Conservation (phyloP, 495 filamentous ascomycete species). For the Aspergillus baeticus region DNA sequence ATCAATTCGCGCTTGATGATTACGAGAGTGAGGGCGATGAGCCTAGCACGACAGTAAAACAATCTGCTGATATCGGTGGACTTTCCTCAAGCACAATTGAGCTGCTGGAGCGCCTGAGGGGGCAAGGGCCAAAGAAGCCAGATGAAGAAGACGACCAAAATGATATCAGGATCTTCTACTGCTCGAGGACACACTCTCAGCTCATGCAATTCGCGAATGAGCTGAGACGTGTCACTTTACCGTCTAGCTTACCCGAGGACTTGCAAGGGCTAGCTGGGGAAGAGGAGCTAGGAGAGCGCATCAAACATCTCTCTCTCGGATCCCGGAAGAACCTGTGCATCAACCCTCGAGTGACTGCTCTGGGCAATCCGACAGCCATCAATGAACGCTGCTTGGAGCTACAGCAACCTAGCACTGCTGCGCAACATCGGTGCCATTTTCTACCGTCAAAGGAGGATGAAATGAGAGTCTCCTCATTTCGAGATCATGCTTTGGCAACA, state of each 20-base stretch:
- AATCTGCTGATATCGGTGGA: conserved; percentile 26
- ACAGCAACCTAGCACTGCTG: conserved; percentile 69
- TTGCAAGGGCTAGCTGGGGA: conserved; percentile 25
- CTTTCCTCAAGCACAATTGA: conserved; percentile 45
- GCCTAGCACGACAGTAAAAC: conserved; percentile 17
- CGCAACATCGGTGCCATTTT: conserved; percentile 71
- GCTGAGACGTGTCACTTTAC: conserved; percentile 76
- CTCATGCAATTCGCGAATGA: conserved; percentile 92
- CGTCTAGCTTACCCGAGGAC: conserved; percentile 52
- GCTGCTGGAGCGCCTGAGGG: conserved; percentile 39
- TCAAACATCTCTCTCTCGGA: conserved; percentile 86
- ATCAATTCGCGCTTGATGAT: conserved; percentile 73
- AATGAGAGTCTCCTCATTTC: conserved; percentile 69
- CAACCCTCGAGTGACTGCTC: conserved; percentile 72
- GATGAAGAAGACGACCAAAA: conserved; percentile 51
- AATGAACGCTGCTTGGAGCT: conserved; percentile 94
- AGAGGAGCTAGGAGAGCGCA: conserved; percentile 50
- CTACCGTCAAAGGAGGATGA: conserved; percentile 77
- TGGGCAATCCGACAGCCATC: conserved; percentile 76
- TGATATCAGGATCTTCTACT: conserved; percentile 83
- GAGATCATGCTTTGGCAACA: conserved; percentile 82
- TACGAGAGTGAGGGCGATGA: conserved; percentile 70
- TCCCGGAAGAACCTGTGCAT: conserved; percentile 94
- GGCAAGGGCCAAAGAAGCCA: conserved; percentile 38
- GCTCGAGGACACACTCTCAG: conserved; percentile 94